Evolutionary conservation across 2,329 filamentous ascomycete species (phyloP), one percentile per base, ranked within the genome.

Genomic region (Penicillium sumatraense): DNA sequence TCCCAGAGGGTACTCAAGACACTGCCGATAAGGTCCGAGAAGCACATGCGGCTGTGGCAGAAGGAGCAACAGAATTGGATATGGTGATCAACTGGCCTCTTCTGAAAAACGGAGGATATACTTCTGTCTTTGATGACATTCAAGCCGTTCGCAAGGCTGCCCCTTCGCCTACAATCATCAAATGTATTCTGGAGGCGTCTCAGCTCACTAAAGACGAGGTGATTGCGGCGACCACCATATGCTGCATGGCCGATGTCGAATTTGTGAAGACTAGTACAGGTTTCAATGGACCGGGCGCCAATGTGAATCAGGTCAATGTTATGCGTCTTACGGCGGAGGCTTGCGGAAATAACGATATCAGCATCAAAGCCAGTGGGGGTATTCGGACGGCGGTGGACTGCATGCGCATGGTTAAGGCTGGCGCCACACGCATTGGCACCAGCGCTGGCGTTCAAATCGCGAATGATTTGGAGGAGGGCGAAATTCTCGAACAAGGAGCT

Each of bases 231-330:
- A 78, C 78, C 16, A 75, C 80, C 20, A 73, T 86, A 36, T 78
- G 81, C 2, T 78, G 77, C 14, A 74, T 78, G 29, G 83, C 83
- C 2, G 77, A 77, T 4, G 81, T 82, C 45, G 82, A 86, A 61
- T 86, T 79, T 58, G 80, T 87, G 57, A 86, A 86, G 72, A 86
- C 84, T 0, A 81, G 78, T 26, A 86, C 84, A 1, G 84, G 84
- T 1, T 86, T 85, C 68, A 78, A 80, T 47, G 84, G 83, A 0
- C 72, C 75, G 1, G 83, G 83, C 8, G 84, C 84, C 0, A 80
- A 67, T 31, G 71, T 79, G 14, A 77, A 81, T 49, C 72, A 83
- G 62, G 81, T 87, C 21, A 70, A 75, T 46, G 66, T 84, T 24
- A 86, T 86, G 84, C 75, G 77, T 11, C 74, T 75, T 9, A 77